phyloP scores from a whole-genome alignment of 2,329 filamentous ascomycete genomes.

The Diaporthe caulivora region DNA sequence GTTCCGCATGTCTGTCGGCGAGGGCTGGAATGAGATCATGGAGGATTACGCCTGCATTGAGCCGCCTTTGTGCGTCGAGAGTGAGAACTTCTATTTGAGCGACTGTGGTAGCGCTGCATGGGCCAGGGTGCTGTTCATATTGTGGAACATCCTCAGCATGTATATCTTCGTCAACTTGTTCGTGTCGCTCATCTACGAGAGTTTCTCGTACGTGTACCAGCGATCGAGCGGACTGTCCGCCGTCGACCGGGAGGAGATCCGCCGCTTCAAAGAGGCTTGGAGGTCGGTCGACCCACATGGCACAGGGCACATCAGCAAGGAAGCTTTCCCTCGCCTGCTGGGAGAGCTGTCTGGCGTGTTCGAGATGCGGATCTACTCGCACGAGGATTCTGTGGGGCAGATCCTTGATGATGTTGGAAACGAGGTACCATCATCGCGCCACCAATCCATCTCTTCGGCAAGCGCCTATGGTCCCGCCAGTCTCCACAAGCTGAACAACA shows the following conservation, averaged over 20 bases:
- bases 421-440: constrained; percentile 64
- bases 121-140: constrained; percentile 90
- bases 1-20: constrained; percentile 92
- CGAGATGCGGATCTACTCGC: constrained; percentile 95
- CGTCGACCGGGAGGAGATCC: constrained; percentile 92
- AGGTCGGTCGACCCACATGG: constrained; percentile 93
- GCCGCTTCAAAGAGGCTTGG: constrained; percentile 98
- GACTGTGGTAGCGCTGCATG: constrained; percentile 94
- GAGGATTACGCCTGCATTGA: constrained; percentile 89
- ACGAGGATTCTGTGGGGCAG: constrained; percentile 86
- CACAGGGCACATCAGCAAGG: constrained; percentile 90
- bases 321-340: constrained; percentile 87
- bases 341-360: constrained; percentile 96
- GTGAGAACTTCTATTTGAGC: constrained; percentile 80
- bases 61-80: constrained; percentile 83
- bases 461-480: constrained; percentile 74
- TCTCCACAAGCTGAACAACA: constrained; percentile 78
- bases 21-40: constrained; percentile 98
- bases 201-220: constrained; percentile 99
- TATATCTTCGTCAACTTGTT: constrained; percentile 99
- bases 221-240: constrained; percentile 91
- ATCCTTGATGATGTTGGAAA: constrained; percentile 87
- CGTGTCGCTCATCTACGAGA: constrained; percentile 98
- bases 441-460: constrained; percentile 64
- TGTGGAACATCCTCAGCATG: constrained; percentile 99